Conservation (phyloP, 768 basidiomycete species). For the Lactarius akahatsu region DNA sequence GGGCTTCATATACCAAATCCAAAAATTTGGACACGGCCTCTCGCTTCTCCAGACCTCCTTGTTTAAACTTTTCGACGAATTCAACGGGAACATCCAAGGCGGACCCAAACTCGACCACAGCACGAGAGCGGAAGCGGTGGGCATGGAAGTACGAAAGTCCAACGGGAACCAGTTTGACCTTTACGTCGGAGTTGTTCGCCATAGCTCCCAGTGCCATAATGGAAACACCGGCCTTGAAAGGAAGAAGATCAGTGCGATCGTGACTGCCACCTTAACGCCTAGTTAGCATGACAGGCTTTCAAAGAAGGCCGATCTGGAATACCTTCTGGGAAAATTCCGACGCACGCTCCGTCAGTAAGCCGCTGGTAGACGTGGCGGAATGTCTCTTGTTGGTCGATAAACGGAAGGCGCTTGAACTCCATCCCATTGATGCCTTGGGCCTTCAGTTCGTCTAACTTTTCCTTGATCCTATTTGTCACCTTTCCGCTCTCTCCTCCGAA, state of each 20-base stretch:
- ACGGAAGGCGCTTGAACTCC: slow-evolving; percentile 79
- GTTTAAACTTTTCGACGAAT: slow-evolving; percentile 84
- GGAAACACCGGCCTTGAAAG: slow-evolving; percentile 95
- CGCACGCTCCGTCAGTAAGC: slow-evolving; percentile 81
- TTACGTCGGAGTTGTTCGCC: slow-evolving; percentile 81
- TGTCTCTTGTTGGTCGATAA: slow-evolving; percentile 93
- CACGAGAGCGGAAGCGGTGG: slow-evolving; percentile 88
- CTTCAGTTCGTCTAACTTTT: slow-evolving; percentile 61
- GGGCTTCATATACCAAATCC: slow-evolving; percentile 85
- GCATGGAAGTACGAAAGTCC: slow-evolving; percentile 40
- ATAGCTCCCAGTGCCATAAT: slow-evolving; percentile 98
- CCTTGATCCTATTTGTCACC: slow-evolving; percentile 62
- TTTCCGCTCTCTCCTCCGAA: slow-evolving; percentile 82
- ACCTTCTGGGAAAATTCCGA: slow-evolving; percentile 99
- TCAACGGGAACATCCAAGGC: slow-evolving; percentile 91
- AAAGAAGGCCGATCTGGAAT: background rate
- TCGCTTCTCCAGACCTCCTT: slow-evolving; percentile 83
- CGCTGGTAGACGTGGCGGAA: slow-evolving; percentile 90
- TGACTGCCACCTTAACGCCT: slow-evolving; percentile 82
- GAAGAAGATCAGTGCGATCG: slow-evolving; percentile 93
- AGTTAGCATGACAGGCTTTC: slow-evolving; percentile 14
- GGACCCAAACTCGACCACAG: slow-evolving; percentile 94
- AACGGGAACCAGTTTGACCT: slow-evolving; percentile 83
- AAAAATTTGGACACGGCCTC: slow-evolving; percentile 88
- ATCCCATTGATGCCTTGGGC: slow-evolving; percentile 59